These are phyloP conservation scores for Violaceomyces palustris DNA, from an alignment of 1,284 basidiomycete species.

Conservation along the genomic window DNA sequence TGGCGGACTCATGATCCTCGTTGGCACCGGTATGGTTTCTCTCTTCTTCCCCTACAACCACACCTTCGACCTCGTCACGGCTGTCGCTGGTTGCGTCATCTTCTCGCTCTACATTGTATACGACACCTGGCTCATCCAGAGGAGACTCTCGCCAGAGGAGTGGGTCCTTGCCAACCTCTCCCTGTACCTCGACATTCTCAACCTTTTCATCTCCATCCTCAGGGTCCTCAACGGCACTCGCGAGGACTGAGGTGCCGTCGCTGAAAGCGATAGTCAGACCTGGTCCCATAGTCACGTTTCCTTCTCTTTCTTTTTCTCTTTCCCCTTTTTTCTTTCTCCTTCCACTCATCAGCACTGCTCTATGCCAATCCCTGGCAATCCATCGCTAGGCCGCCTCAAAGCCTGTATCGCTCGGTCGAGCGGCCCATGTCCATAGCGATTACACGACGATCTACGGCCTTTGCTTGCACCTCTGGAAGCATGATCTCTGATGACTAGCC, in stretches of 20 bases:
- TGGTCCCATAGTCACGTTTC: too few species aligned
- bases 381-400: too few species aligned
- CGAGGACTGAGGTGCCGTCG: slow-evolving; percentile 2
- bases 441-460: too few species aligned
- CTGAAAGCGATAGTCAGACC: too few species aligned
- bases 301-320: too few species aligned
- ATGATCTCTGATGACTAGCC: too few species aligned
- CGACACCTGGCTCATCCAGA: slow-evolving; percentile 77
- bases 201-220: slow-evolving; percentile 74
- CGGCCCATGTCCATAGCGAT: too few species aligned
- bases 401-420: too few species aligned
- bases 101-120: slow-evolving; percentile 65
- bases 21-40: slow-evolving; percentile 60
- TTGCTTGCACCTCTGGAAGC: too few species aligned
- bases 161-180: slow-evolving; percentile 78
- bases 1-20: slow-evolving; percentile 56
- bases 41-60: slow-evolving; percentile 73
- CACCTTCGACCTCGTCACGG: slow-evolving; percentile 71
- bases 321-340: too few species aligned
- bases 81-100: slow-evolving; percentile 70
- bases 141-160: slow-evolving; percentile 73
- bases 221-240: slow-evolving; percentile 23
- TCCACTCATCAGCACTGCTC: too few species aligned
- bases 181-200: slow-evolving; percentile 60
- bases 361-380: too few species aligned